A percentile compares a stretch with the other conserved stretches of the same genome.
Evolutionary conservation across 129 eudicot genomes (phyloP).

Genomic region (Escallonia rubra): DNA sequence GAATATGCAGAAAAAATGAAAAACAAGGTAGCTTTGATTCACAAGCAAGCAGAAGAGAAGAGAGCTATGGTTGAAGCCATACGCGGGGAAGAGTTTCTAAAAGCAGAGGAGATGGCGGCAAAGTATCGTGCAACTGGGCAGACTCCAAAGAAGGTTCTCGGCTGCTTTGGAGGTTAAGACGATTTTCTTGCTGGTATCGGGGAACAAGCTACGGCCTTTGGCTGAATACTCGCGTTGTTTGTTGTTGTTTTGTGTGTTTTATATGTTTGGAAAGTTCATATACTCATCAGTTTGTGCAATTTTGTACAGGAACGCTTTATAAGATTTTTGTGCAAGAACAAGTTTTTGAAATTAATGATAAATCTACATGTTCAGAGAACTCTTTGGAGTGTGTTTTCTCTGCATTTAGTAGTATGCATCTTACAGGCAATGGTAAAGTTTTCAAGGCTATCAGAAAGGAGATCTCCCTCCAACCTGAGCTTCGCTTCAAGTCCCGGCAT

Average conservation of each 20-base stretch:
- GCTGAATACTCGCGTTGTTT: not conserved
- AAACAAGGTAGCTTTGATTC: slow-evolving; percentile 58
- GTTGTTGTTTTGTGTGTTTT: slow-evolving; percentile 7
- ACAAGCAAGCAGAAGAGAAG: slow-evolving; percentile 83
- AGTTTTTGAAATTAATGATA: not conserved
- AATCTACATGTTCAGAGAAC: not conserved
- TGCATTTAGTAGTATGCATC: too few relatives aligned
- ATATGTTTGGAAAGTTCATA: not conserved
- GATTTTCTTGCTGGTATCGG: not conserved
- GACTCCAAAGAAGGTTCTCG: slow-evolving; percentile 51
- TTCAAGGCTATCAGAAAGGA: too few relatives aligned
- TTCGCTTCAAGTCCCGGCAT: too few relatives aligned
- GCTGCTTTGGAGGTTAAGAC: slow-evolving; percentile 58
- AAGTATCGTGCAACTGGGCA: slow-evolving; percentile 73
- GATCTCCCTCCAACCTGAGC: too few relatives aligned
- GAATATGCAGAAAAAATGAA: slow-evolving; percentile 70
- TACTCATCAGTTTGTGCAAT: not conserved
- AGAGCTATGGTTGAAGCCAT: slow-evolving; percentile 69
- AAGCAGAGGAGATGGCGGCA: slow-evolving; percentile 80
- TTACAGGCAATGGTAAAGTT: too few relatives aligned
- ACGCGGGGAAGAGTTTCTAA: slow-evolving; percentile 54
- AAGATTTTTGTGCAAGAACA: not conserved
- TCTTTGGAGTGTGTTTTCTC: too few relatives aligned
- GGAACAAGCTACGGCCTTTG: not conserved
- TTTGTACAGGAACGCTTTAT: slow-evolving; percentile 2